These are phyloP conservation scores for Oehlia diaphana DNA, from an alignment of 192 early-diverging fungal genomes.

Conservation along the genomic window DNA sequence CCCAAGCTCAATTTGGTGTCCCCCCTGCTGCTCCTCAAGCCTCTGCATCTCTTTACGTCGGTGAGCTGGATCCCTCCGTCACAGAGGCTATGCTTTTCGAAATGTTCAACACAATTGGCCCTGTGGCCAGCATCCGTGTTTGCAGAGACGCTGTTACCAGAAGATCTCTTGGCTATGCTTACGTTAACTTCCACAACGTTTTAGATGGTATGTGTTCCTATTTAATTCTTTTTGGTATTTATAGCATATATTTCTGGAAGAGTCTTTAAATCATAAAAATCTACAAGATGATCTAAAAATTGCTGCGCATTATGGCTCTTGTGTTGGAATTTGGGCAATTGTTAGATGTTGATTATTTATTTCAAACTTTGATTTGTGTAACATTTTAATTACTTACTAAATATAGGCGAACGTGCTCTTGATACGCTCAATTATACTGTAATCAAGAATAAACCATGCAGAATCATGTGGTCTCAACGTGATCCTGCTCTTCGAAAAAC, in stretches of 20 bases:
- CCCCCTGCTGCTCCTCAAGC: constrained; percentile 50
- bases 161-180: constrained; percentile 94
- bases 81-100: constrained; percentile 98
- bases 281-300: not conserved
- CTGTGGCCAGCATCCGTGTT: constrained; percentile 96
- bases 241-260: not conserved
- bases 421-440: constrained; percentile 94
- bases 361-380: not conserved
- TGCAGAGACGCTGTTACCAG: constrained; percentile 98
- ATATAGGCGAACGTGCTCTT: constrained; percentile 82
- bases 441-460: constrained; percentile 93
- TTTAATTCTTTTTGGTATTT: not conserved
- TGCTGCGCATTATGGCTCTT: not conserved
- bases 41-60: constrained; percentile 90
- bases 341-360: too few relatives aligned
- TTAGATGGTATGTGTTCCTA: constrained; percentile 61
- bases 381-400: constrained; percentile 3
- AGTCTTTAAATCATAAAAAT: not conserved
- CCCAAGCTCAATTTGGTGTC: constrained; percentile 47
- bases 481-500: constrained; percentile 92
- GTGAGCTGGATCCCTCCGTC: constrained; percentile 94
- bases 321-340: not conserved
- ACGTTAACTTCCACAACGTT: constrained; percentile 97
- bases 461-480: constrained; percentile 99
- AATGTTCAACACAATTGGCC: constrained; percentile 93